Evolutionary conservation across 331 rosid species (phyloP), one percentile per base, ranked within the genome.

Genomic region (Malus hybrid): DNA sequence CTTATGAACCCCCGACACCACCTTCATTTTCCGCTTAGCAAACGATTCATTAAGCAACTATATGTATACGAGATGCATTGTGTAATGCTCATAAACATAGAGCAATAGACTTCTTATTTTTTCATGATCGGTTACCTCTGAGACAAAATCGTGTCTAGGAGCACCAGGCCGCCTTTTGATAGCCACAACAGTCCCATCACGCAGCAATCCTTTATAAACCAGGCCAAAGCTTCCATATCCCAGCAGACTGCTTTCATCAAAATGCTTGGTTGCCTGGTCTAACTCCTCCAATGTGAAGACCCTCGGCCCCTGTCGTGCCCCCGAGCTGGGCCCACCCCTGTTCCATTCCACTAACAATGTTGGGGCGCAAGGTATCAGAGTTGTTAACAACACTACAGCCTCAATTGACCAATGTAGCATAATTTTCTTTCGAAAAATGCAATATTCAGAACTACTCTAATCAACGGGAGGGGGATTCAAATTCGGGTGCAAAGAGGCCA

Each of bases 171-270:
- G 88, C 80, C 75, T 72, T 82, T 85, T 85, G 79, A 85, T 71
- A 56, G 82, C 86, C 39, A 82, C 88, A 18, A 84, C 79, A 14
- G 84, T 82, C 20, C 88, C 88, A 58, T 85, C 88, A 50, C 63
- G 63, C 44, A 85, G 82, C 50, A 85, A 68, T 19, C 86, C 88
- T 60, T 72, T 82, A 46, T 81, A 85, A 70, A 85, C 88, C 11
- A 78, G 78, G n/a, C 88, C 88, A 52, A 85, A 85, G 39, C 84
- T 76, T 76, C 88, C 88, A 77, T 63, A 85, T 20, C 88, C 88
- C 28, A 85, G 74, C n/a, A 82, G 82, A 68, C 50, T 82, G 66
- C 77, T 79, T 33, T 85, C 86, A 39, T 66, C 68, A 78, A 85
- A 85, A 39, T 79, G 71, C 53, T 73, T 85, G 11, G 88, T 85